Evolutionary conservation across 495 filamentous ascomycete species (phyloP).

Genomic region (Corynascus novoguineensis): DNA sequence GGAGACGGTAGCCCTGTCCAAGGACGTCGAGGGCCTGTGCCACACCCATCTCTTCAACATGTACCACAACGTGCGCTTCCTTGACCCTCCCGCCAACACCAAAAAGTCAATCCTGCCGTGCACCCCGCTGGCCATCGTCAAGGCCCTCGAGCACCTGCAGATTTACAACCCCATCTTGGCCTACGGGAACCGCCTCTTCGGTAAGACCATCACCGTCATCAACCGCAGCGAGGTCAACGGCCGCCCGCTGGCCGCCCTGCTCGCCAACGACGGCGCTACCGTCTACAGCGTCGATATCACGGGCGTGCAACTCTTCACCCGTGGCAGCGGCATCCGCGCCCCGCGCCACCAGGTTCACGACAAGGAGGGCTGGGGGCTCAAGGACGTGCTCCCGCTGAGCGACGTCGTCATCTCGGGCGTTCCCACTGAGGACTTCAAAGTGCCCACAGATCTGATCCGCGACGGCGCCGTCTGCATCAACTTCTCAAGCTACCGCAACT

Average conservation of each 20-base stretch:
- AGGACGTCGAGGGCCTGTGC: conserved; percentile 93
- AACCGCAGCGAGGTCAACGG: conserved; percentile 95
- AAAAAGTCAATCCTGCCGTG: conserved; percentile 92
- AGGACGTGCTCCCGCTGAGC: conserved; percentile 76
- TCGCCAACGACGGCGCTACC: conserved; percentile 92
- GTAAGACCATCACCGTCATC: conserved; percentile 87
- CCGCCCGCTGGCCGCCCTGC: conserved; percentile 82
- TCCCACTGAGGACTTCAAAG: conserved; percentile 79
- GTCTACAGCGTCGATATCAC: conserved; percentile 93
- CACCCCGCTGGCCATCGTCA: conserved; percentile 90
- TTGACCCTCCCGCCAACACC: conserved; percentile 66
- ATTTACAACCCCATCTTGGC: conserved; percentile 96
- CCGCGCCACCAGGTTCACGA: conserved; percentile 78
- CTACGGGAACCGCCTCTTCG: conserved; percentile 87
- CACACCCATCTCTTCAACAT: conserved; percentile 97
- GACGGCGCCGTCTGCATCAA: conserved; percentile 96
- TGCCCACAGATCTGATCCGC: conserved; percentile 71
- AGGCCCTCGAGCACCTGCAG: conserved; percentile 89
- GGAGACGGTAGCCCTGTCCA: conserved; percentile 80
- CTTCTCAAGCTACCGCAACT: conserved; percentile 95
- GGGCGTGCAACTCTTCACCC: conserved; percentile 85
- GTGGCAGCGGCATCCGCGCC: conserved; percentile 77
- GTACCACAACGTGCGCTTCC: conserved; percentile 95
- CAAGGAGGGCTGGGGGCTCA: conserved; percentile 64
- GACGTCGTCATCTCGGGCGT: conserved; percentile 95